phyloP scores from a whole-genome alignment of 345 rosid genomes.

The Sonneratia caseolaris region DNA sequence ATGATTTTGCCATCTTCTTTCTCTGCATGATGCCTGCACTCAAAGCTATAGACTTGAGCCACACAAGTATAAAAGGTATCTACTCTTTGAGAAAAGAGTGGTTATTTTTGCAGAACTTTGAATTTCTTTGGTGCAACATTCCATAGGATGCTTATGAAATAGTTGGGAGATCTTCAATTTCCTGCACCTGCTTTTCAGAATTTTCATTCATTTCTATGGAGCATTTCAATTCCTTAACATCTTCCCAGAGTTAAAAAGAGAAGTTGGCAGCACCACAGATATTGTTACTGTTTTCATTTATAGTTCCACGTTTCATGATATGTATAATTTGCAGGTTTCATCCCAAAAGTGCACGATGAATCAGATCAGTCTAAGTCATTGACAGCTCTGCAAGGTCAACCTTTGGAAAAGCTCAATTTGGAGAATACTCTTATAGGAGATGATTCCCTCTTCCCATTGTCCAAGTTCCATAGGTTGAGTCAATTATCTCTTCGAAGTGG shows the following conservation, averaged over 20 bases:
- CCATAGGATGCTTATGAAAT: neutral
- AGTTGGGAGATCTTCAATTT: neutral
- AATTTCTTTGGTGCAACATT: too few species aligned
- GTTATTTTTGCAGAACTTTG: too few species aligned
- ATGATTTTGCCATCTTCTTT: conserved; percentile 51
- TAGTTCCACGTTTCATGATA: neutral
- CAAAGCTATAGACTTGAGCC: conserved; percentile 69
- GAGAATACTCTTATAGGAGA: conserved; percentile 61
- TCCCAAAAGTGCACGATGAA: conserved; percentile 21
- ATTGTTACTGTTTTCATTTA: neutral
- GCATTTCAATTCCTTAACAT: neutral
- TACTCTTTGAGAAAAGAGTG: conserved; percentile 33
- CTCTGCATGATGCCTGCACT: conserved; percentile 50
- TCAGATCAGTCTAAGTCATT: conserved; percentile 20
- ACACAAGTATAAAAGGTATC: conserved; percentile 64
- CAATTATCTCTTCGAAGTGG: conserved; percentile 45
- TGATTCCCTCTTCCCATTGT: conserved; percentile 40
- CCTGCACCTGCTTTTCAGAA: neutral
- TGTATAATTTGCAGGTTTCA: conserved; percentile 42
- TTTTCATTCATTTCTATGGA: neutral
- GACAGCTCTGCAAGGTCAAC: conserved; percentile 46
- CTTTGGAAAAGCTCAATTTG: conserved; percentile 52
- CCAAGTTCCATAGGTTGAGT: conserved; percentile 33
- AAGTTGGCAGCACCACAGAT: neutral
- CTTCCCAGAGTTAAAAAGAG: neutral